phyloP scores from a whole-genome alignment of 2,329 filamentous ascomycete genomes.

The Endothia cerciana region DNA sequence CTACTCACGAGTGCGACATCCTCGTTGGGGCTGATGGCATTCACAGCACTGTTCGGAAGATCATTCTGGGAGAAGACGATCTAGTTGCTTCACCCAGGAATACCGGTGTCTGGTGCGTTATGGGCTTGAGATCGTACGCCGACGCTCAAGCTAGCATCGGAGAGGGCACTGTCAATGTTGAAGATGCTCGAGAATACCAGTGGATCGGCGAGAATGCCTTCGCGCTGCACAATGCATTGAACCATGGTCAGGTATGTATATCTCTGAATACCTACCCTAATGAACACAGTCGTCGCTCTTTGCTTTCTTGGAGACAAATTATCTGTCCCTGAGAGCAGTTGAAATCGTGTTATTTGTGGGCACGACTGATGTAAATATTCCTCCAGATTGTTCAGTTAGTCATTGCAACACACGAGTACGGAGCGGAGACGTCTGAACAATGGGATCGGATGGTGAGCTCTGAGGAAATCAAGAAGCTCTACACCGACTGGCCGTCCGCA shows the following conservation, averaged over 20 bases:
- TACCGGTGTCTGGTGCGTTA: slow-evolving; percentile 32
- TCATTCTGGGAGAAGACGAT: slow-evolving; percentile 37
- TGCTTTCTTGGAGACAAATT: too few species aligned
- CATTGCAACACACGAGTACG: slow-evolving; percentile 12
- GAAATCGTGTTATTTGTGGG: too few species aligned
- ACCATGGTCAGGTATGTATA: slow-evolving; percentile 18
- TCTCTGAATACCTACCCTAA: too few species aligned
- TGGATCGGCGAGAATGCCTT: slow-evolving; percentile 31
- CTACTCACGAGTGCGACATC: slow-evolving; percentile 38
- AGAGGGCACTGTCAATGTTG: slow-evolving; percentile 23
- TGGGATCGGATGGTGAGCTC: slow-evolving; percentile 31
- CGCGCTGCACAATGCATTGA: slow-evolving; percentile 29
- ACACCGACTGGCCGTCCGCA: slow-evolving; percentile 31
- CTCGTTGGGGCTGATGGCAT: slow-evolving; percentile 46
- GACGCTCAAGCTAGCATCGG: slow-evolving; percentile 32
- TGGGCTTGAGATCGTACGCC: slow-evolving; percentile 32
- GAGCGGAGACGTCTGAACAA: slow-evolving; percentile 24
- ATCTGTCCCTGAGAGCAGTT: too few species aligned
- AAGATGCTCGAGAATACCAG: slow-evolving; percentile 33
- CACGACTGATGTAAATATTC: too few species aligned
- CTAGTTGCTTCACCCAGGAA: slow-evolving; percentile 31
- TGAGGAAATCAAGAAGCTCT: slow-evolving; percentile 32
- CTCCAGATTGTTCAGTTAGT: slow-evolving; percentile 35
- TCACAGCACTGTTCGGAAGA: slow-evolving; percentile 41
- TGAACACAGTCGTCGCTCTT: too few species aligned